Conservation (phyloP, 1,284 basidiomycete genomes). For the Heliocybe sulcata region DNA sequence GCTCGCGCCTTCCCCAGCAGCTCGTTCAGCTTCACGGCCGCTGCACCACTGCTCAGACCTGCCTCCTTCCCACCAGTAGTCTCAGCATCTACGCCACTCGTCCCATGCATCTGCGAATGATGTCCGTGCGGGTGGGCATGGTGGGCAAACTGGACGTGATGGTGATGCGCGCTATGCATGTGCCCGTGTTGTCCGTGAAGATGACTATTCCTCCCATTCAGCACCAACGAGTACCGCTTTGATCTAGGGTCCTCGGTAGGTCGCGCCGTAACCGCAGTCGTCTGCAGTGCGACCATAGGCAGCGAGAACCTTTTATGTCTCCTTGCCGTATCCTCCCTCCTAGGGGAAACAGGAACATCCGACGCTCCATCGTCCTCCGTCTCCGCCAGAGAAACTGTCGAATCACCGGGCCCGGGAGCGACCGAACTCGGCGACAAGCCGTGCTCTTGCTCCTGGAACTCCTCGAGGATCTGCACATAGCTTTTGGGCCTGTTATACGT, state of each 20-base stretch:
- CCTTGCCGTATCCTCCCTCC: conserved; percentile 52
- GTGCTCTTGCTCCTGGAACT: conserved; percentile 36
- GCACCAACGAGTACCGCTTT: conserved; percentile 52
- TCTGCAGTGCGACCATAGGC: conserved; percentile 66
- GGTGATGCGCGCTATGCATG: neutral
- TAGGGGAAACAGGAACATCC: conserved; percentile 5
- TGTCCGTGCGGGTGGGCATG: neutral
- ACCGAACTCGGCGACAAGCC: conserved; percentile 1
- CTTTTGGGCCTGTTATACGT: conserved; percentile 45
- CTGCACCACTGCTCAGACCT: conserved; percentile 22
- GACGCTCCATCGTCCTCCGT: neutral
- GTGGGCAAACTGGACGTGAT: conserved; percentile 1
- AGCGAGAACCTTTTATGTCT: conserved; percentile 64
- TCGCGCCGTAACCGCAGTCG: conserved; percentile 60
- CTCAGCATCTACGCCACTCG: conserved; percentile 6
- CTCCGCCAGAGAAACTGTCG: conserved; percentile 15
- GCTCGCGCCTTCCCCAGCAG: conserved; percentile 22
- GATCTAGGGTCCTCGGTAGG: conserved; percentile 32
- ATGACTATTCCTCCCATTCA: conserved; percentile 27
- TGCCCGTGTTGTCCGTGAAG: conserved; percentile 3
- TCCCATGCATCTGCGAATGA: conserved; percentile 6
- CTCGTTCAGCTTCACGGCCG: conserved; percentile 28
- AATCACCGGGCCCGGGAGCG: conserved; percentile 16
- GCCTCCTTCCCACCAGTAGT: conserved; percentile 6
- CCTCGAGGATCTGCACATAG: conserved; percentile 57